Evolutionary conservation across 768 basidiomycete genomes (phyloP).

Genomic region (Russula vinacea): DNA sequence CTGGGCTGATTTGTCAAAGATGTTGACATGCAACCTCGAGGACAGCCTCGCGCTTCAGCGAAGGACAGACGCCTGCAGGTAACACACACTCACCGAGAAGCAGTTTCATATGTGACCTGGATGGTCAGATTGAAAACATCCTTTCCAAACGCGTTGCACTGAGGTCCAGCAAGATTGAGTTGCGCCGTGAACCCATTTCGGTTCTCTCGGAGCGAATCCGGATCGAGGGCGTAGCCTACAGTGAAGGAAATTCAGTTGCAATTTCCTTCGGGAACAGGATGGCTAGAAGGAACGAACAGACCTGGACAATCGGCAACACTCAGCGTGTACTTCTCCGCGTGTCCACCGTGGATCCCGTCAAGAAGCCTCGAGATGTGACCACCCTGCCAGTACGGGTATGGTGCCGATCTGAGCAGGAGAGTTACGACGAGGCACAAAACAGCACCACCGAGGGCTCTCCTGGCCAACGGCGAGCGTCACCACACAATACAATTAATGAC

Average conservation of each 20-base stretch:
- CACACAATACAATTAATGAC: neutral
- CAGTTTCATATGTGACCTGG: slow-evolving; percentile 62
- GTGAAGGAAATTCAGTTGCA: neutral
- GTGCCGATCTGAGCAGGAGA: slow-evolving; percentile 18
- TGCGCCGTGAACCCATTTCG: slow-evolving; percentile 52
- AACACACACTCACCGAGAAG: slow-evolving; percentile 41
- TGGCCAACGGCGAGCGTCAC: neutral
- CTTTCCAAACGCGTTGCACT: slow-evolving; percentile 63
- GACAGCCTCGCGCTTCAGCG: slow-evolving; percentile 34
- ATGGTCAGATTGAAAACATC: slow-evolving; percentile 61
- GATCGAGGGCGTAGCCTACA: slow-evolving; percentile 53
- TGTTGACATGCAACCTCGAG: slow-evolving; percentile 63
- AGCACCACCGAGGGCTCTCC: slow-evolving; percentile 7
- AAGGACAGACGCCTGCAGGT: too few relatives aligned
- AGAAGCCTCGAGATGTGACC: slow-evolving; percentile 6
- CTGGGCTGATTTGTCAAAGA: slow-evolving; percentile 54
- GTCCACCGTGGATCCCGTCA: slow-evolving; percentile 18
- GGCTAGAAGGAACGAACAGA: neutral
- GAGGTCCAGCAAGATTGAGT: slow-evolving; percentile 50
- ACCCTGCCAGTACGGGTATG: slow-evolving; percentile 13
- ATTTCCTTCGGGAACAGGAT: neutral
- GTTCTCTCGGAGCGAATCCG: slow-evolving; percentile 42
- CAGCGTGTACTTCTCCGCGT: neutral
- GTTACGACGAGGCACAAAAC: slow-evolving; percentile 1
- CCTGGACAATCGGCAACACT: slow-evolving; percentile 30